Base-by-base conservation (phyloP, 2,329 filamentous ascomycete genomes). In the Davidsoniella neocaledoniae region DNA sequence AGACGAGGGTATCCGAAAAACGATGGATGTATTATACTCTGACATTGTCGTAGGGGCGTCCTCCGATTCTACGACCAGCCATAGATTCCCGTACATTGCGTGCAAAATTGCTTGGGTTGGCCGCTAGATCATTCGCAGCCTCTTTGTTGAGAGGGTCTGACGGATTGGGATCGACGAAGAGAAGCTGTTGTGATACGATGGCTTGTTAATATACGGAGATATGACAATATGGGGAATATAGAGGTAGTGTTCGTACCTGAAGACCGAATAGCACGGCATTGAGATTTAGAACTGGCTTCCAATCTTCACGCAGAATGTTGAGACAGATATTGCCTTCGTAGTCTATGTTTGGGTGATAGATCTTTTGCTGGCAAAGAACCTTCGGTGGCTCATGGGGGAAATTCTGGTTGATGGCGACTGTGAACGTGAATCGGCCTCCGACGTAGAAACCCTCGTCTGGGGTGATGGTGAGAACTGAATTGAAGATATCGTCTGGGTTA, bases 261-360 rank as follows among this genome's bases (percentile, higher is more conserved):
- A 98, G 68, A 40, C 91, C 91, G 48, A 96, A 87, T 57, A 98
- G 91, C 39, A 96, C 87, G 14, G 91, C 88, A 62, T 96, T 95
- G 63, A 98, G 66, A 64, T 96, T 96, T 62, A 98, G 69, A 42
- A 98, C 91, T 0, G 91, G 91, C 72, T 96, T 98, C 91, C 91
- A 98, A 69, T 98, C 91, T 68, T 98, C 91, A 54, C 91, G 74
- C 60, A 98, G 67, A 59, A 98, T 98, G 64, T 98, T 98, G 61
- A 98, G 68, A 70, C 91, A 98, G 55, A 98, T 88, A 63, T 98
- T 98, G 58, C 91, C 91, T 63, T 96, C 86, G 39, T 94, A 74
- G 61, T 98, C 91, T 63, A 98, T 98, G 66, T 98, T 98, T 5
- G 91, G 91, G 64, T 98, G 91, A 69, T 98, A 98, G 59, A 98